Evolutionary conservation across 495 filamentous ascomycete genomes (phyloP).

Genomic region (Sphaerosporella brunnea): DNA sequence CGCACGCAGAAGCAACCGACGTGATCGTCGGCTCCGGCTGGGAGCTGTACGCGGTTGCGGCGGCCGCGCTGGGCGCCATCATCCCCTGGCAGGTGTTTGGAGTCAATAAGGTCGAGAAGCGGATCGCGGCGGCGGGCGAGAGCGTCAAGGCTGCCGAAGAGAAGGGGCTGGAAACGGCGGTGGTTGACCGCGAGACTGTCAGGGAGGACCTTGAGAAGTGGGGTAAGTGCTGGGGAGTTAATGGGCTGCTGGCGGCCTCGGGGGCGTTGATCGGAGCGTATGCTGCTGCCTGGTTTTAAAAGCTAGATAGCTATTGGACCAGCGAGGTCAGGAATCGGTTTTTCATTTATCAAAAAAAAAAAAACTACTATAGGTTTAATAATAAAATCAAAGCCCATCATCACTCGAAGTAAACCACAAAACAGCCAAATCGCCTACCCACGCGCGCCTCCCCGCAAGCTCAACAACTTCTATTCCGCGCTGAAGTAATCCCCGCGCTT

Average conservation of each 20-base stretch:
- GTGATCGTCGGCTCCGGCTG: slow-evolving; percentile 12
- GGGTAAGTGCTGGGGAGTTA: neutral
- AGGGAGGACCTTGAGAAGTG: slow-evolving; percentile 14
- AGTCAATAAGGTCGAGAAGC: slow-evolving; percentile 9
- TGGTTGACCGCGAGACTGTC: slow-evolving; percentile 14
- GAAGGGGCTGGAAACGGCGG: slow-evolving; percentile 8
- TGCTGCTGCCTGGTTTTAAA: slow-evolving; percentile 4
- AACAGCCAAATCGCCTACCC: too few species aligned
- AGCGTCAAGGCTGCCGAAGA: slow-evolving; percentile 11
- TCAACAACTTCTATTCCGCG: too few species aligned
- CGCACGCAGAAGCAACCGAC: slow-evolving; percentile 11
- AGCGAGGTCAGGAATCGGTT: too few species aligned
- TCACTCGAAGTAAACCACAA: too few species aligned
- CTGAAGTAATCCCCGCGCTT: too few species aligned
- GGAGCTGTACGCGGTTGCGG: slow-evolving; percentile 17
- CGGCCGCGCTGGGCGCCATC: slow-evolving; percentile 12
- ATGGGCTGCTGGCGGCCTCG: neutral
- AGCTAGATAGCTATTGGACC: too few species aligned
- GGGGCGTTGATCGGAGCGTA: neutral
- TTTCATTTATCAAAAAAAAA: too few species aligned
- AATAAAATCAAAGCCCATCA: too few species aligned
- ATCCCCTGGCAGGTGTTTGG: slow-evolving; percentile 17
- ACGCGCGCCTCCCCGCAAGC: too few species aligned
- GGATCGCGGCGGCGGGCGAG: slow-evolving; percentile 13
- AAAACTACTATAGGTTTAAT: too few species aligned